Evolutionary conservation across 495 filamentous ascomycete species (phyloP), one percentile per base, ranked within the genome.

Genomic region (Aspergillus nanangensis): DNA sequence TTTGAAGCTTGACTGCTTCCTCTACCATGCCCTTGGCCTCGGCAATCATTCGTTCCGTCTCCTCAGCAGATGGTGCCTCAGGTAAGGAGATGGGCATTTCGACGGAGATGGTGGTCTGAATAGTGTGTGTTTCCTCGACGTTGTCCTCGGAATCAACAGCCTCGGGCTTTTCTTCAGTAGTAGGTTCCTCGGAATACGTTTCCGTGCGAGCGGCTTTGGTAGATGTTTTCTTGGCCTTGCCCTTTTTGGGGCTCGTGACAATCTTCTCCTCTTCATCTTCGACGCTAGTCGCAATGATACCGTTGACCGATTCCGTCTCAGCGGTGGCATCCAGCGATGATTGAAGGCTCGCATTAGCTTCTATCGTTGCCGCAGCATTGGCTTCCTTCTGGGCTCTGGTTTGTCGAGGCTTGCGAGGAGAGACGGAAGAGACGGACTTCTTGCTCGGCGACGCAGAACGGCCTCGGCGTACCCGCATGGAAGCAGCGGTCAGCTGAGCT

Each of bases 11-110:
- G 37, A 74, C 75, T 33, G 88, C 90, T 43, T 87, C 86, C 41
- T 86, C 79, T 5, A 97, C 93, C 89, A 96, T 95, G 52, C 82
- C 81, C 62, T 86, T 89, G 5, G 93, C 93, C 62, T 87, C 78
- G 37, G 80, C 83, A 36, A 97, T 82, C 84, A 96, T 87, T 24
- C 83, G 75, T 44, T 86, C 73, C 0, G 90, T 81, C 41, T 86
- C 82, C 32, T 87, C 86, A 3, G 86, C 78, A 8, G 84, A 74
- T 0, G 87, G 86, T 8, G 88, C 66, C 31, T 90, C 82, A 13
- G 84, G 81, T 9, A 75, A 69, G 10, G 71, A 75, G 10, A 83
- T 73, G 9, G 88, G 85, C 66, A 87, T 67, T 55, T 95, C 88
- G 9, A 95, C 74, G 45, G 84, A 84, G 31, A 95, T 78, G n/a